Conservation (phyloP, 2,329 filamentous ascomycete species). For the Tolypocladium paradoxum region DNA sequence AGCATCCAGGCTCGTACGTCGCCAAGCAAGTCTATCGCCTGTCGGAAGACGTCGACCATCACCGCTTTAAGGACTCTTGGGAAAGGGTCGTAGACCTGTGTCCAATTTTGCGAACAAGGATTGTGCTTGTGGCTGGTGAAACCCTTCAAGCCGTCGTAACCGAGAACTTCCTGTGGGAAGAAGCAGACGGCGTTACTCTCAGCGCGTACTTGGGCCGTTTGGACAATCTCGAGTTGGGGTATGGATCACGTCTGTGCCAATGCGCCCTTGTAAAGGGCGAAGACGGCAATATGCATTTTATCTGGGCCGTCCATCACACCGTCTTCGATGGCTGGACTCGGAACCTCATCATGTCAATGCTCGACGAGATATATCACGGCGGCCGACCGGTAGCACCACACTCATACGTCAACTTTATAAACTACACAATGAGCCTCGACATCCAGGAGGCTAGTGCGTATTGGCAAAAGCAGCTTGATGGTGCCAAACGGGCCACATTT, state of each 20-base stretch:
- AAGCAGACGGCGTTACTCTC: background rate
- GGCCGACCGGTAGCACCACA: background rate
- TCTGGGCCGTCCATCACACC: slow-evolving; percentile 15
- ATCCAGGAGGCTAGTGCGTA: background rate
- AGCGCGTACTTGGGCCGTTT: background rate
- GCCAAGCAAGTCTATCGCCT: background rate
- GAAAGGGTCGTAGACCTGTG: background rate
- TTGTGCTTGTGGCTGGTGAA: background rate
- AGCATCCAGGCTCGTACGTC: background rate
- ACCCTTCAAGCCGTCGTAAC: background rate
- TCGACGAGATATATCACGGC: slow-evolving; percentile 3
- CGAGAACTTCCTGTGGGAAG: background rate
- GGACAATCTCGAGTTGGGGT: background rate
- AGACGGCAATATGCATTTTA: slow-evolving; percentile 6
- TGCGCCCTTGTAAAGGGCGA: background rate
- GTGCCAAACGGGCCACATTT: slow-evolving; percentile 1
- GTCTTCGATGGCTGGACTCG: slow-evolving; percentile 16
- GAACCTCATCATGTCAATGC: slow-evolving; percentile 1
- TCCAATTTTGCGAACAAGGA: background rate
- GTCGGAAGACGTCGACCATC: background rate
- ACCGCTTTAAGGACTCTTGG: background rate
- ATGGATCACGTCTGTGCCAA: background rate
- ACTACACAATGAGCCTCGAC: slow-evolving; percentile 1
- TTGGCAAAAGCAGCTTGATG: slow-evolving; percentile 4
- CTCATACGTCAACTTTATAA: slow-evolving; percentile 1